phyloP scores from a whole-genome alignment of 257 asterid species.

The Gentiana straminea region DNA sequence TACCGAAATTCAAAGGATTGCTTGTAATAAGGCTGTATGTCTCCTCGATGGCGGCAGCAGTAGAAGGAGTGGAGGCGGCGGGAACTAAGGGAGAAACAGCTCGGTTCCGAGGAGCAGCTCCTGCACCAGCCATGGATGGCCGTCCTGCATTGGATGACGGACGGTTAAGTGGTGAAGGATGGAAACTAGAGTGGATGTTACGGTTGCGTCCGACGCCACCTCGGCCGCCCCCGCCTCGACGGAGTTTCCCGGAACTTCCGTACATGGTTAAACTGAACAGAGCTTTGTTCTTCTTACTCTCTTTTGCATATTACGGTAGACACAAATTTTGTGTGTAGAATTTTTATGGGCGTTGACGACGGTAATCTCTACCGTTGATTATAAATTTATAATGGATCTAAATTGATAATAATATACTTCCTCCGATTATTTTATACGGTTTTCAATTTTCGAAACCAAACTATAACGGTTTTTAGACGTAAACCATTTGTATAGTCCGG shows the following conservation, averaged over 20 bases:
- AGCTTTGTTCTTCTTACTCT: too few species aligned
- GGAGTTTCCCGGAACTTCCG: conserved; percentile 62
- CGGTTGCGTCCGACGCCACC: conserved; percentile 53
- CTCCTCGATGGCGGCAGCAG: conserved; percentile 27
- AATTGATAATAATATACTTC: too few species aligned
- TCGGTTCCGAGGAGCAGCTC: conserved; percentile 39
- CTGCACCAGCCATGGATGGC: conserved; percentile 37
- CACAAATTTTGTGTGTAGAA: too few species aligned
- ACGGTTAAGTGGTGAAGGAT: conserved; percentile 54
- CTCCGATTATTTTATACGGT: too few species aligned
- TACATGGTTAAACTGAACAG: conserved; percentile 25
- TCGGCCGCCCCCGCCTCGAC: conserved; percentile 53
- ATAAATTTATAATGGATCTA: too few species aligned
- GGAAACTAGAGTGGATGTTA: conserved; percentile 31
- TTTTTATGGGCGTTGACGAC: too few species aligned
- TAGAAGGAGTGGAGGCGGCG: conserved; percentile 23
- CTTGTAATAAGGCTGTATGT: conserved; percentile 63
- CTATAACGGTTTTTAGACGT: too few species aligned
- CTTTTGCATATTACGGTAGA: too few species aligned
- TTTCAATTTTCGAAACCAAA: too few species aligned
- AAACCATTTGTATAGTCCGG: too few species aligned
- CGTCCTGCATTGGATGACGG: conserved; percentile 36
- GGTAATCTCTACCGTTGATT: too few species aligned
- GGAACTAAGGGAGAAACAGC: conserved; percentile 9
- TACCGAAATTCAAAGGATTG: conserved; percentile 73